These are phyloP conservation scores for Epichloe sylvatica DNA, from an alignment of 2,329 filamentous ascomycete species.

Conservation along the genomic window DNA sequence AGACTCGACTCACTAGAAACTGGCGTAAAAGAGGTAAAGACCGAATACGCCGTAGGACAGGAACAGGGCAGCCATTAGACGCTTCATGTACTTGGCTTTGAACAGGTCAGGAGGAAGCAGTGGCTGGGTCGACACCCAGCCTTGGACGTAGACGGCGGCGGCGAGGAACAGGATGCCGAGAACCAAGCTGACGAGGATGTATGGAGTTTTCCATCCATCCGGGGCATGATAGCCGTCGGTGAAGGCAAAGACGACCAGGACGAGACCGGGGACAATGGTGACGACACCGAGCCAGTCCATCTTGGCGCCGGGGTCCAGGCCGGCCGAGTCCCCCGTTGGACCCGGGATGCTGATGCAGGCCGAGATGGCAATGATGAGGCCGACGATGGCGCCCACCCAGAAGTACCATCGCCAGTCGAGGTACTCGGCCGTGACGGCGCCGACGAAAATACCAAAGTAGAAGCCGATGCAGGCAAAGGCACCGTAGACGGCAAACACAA, in stretches of 20 bases:
- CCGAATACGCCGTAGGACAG: slow-evolving; percentile 56
- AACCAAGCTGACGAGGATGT: slow-evolving; percentile 52
- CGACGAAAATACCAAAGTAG: slow-evolving; percentile 53
- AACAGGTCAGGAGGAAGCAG: slow-evolving; percentile 60
- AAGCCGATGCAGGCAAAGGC: slow-evolving; percentile 46
- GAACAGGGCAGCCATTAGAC: slow-evolving; percentile 45
- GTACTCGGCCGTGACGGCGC: slow-evolving; percentile 47
- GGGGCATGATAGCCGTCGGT: slow-evolving; percentile 59
- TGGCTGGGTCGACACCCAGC: slow-evolving; percentile 53
- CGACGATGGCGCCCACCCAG: slow-evolving; percentile 41
- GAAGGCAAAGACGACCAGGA: slow-evolving; percentile 61
- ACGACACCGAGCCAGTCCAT: slow-evolving; percentile 58
- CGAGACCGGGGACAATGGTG: slow-evolving; percentile 49
- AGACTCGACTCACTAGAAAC: slow-evolving; percentile 45
- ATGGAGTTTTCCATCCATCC: slow-evolving; percentile 57
- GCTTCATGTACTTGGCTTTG: slow-evolving; percentile 52
- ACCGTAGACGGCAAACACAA: slow-evolving; percentile 48
- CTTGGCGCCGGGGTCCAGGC: slow-evolving; percentile 12
- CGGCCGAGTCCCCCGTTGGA: slow-evolving; percentile 12
- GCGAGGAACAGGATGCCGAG: slow-evolving; percentile 47
- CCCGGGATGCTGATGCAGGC: slow-evolving; percentile 26
- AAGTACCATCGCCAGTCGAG: slow-evolving; percentile 57
- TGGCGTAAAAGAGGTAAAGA: slow-evolving; percentile 55
- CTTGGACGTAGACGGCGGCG: slow-evolving; percentile 55
- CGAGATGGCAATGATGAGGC: slow-evolving; percentile 33